Conservation (phyloP, 805 yeast species). For the Gaillardinia entomophila region DNA sequence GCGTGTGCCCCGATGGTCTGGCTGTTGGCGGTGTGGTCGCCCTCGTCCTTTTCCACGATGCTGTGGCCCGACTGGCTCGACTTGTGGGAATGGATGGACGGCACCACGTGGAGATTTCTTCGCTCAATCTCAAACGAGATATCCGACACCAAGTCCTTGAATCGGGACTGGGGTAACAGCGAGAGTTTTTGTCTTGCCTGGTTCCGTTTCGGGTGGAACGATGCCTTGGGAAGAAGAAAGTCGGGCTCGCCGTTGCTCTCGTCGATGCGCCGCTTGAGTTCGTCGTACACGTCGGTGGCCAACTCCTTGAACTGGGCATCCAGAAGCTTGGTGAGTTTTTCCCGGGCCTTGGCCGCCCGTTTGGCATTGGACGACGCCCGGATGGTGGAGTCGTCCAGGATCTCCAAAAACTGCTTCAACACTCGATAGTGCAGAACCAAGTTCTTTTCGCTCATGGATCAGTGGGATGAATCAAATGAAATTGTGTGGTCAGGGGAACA, state of each 20-base stretch:
- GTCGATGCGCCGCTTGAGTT: constrained; percentile 70
- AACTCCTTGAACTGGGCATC: constrained; percentile 81
- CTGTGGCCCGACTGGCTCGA: constrained; percentile 1
- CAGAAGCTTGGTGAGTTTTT: constrained; percentile 75
- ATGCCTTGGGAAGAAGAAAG: constrained; percentile 60
- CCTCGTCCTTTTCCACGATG: constrained; percentile 5
- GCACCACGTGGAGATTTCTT: constrained; percentile 46
- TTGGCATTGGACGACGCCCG: constrained; percentile 39
- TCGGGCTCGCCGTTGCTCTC: constrained; percentile 56
- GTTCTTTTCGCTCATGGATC: constrained; percentile 11
- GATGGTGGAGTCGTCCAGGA: constrained; percentile 40
- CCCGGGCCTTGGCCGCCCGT: constrained; percentile 79
- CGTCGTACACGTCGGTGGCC: constrained; percentile 93
- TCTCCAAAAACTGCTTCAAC: constrained; percentile 45
- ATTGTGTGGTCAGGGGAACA: neutral
- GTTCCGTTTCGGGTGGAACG: constrained; percentile 89
- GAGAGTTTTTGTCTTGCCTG: constrained; percentile 92
- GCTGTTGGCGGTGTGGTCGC: constrained; percentile 3
- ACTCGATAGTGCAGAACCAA: constrained; percentile 43
- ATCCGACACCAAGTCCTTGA: constrained; percentile 87
- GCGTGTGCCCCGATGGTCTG: constrained; percentile 46
- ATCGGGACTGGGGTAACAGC: constrained; percentile 72
- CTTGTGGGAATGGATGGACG: constrained; percentile 6
- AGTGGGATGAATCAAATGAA: neutral
- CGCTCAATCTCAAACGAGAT: constrained; percentile 83